Base-by-base conservation (phyloP, 352 stramenopile genomes). In the Phytophthora colocasiae region DNA sequence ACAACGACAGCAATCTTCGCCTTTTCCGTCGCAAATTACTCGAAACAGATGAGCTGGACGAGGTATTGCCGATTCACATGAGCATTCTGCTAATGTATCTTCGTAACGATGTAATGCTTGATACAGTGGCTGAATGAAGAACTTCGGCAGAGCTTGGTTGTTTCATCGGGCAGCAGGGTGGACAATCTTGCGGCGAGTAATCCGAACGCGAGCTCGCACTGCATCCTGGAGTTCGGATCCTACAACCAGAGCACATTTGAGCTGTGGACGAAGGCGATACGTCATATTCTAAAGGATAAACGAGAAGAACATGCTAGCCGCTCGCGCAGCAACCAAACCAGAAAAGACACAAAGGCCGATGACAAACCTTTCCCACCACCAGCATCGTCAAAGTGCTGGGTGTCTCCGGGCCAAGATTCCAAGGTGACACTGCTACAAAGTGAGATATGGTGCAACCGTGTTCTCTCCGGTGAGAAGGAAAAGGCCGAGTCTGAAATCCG, bases 241-340 rank as follows among this genome's bases (percentile, higher is more conserved):
- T 78, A 89, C 75, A 96, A 76, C 58, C 85, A 92, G 41, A 92
- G 59, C 63, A 93, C 85, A 17, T 96, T 96, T 41, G 87, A 96
- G 66, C 67, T 96, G 26, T 96, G 87, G 87, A 89, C 84, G 22
- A 96, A 96, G 58, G 83, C 82, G 6, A 86, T 96, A 71, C 82
- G 85, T 10, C 80, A 85, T 10, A 81, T 91, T 11, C 63, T 96
- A 8, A 76, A 81, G 5, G 48, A 63, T 10, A 91, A 92, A 66
- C 73, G 83, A 36, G 71, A 89, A 50, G 47, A 65, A 24, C 70
- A 83, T 12, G 31, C 34, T 4, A 61, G 27, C 26, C 31, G 43
- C 5, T 63, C 29, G 53, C 43, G 63, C 29, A 61, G 58, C 39
- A 74, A 78, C 6, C 52, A 69, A 36, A 72, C 19, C 40, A 55